Evolutionary conservation across 306 rosid genomes (phyloP).

Genomic region (Cicer bijugum): DNA sequence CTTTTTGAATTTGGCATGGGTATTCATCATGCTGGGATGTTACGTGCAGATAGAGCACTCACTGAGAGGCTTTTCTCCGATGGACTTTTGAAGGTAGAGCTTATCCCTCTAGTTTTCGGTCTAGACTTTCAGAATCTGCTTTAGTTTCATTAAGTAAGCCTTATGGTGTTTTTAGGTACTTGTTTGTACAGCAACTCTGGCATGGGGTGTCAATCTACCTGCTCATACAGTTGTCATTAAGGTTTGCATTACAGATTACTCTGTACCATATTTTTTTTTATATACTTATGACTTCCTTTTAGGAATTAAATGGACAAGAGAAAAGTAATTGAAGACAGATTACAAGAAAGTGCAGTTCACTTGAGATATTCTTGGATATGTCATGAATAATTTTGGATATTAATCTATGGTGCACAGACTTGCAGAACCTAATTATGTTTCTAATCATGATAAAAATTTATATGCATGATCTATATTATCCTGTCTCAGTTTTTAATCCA

Average conservation of each 20-base stretch:
- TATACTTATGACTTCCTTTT: conserved; percentile 24
- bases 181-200: conserved; percentile 97
- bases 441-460: conserved; percentile 23
- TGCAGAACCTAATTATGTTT: conserved; percentile 10
- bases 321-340: conserved; percentile 1
- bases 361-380: conserved; percentile 19
- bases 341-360: conserved; percentile 22
- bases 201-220: conserved; percentile 99
- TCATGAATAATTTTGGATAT: conserved; percentile 15
- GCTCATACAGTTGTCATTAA: conserved; percentile 98
- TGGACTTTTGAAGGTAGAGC: conserved; percentile 84
- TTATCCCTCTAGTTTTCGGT: conserved; percentile 35
- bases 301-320: conserved; percentile 13
- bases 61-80: conserved; percentile 93
- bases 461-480: conserved; percentile 18
- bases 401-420: neutral
- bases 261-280: conserved; percentile 10
- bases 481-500: neutral
- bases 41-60: conserved; percentile 91
- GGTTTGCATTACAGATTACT: conserved; percentile 55
- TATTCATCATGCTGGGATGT: conserved; percentile 98
- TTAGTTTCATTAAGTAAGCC: conserved; percentile 34
- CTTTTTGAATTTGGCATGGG: conserved; percentile 89
- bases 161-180: conserved; percentile 69
- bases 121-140: conserved; percentile 11